phyloP scores from a whole-genome alignment of 202 grass and related monocot genomes.

The Musa balbisiana region DNA sequence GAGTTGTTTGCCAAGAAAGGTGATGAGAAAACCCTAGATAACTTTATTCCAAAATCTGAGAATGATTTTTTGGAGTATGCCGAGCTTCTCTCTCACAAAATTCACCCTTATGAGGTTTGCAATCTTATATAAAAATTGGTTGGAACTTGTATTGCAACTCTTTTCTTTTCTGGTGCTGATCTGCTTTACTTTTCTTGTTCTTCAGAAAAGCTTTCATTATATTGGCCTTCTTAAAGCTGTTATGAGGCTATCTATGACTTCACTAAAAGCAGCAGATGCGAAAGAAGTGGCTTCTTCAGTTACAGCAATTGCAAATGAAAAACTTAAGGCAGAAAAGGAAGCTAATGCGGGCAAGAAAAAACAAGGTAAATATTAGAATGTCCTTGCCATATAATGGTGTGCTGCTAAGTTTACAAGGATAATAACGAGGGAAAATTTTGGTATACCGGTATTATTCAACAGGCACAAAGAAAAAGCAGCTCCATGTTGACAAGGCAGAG shows the following conservation, averaged over 20 bases:
- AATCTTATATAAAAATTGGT: not conserved
- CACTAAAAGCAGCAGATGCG: constrained; percentile 78
- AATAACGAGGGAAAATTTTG: not conserved
- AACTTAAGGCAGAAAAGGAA: constrained; percentile 88
- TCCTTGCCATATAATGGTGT: not conserved
- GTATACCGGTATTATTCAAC: not conserved
- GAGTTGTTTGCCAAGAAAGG: constrained; percentile 81
- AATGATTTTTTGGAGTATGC: constrained; percentile 78
- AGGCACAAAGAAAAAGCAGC: constrained; percentile 91
- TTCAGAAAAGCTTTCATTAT: constrained; percentile 97
- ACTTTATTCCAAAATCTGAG: constrained; percentile 90
- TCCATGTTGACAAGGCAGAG: constrained; percentile 65
- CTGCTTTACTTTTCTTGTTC: constrained; percentile 9
- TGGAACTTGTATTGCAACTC: not conserved
- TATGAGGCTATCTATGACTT: constrained; percentile 53
- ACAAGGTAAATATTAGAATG: constrained; percentile 34
- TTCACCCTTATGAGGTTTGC: constrained; percentile 61
- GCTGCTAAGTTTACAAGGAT: not conserved
- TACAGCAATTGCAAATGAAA: constrained; percentile 84
- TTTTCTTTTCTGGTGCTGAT: constrained; percentile 10
- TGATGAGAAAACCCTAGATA: constrained; percentile 66
- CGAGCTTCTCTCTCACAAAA: constrained; percentile 73
- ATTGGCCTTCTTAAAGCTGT: constrained; percentile 76
- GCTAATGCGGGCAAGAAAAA: constrained; percentile 92
- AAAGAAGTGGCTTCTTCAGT: constrained; percentile 75